These are phyloP conservation scores for Boletus eberwhitei DNA, from an alignment of 768 basidiomycete species.

Conservation along the genomic window DNA sequence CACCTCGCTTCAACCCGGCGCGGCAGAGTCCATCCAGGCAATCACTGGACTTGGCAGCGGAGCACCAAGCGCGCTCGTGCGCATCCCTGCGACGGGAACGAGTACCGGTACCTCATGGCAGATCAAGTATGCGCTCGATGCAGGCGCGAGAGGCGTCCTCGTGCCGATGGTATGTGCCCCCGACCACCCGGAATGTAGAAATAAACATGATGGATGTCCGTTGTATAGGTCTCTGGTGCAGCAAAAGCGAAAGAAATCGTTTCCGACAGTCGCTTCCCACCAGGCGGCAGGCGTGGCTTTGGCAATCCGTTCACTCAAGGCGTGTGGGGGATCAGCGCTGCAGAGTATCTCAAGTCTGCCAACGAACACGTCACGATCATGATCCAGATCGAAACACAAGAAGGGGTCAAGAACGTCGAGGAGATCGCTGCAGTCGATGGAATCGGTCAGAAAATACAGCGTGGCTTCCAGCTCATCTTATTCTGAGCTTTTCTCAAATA, in stretches of 20 bases:
- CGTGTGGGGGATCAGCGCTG: conserved; percentile 49
- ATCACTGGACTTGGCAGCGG: conserved; percentile 43
- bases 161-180: conserved; percentile 57
- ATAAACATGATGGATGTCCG: too few species aligned
- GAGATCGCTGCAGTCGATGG: conserved; percentile 61
- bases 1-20: conserved; percentile 51
- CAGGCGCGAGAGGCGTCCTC: conserved; percentile 60
- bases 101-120: conserved; percentile 60
- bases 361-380: conserved; percentile 55
- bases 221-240: conserved; percentile 47
- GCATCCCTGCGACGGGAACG: conserved; percentile 62
- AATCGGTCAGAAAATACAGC: conserved; percentile 42
- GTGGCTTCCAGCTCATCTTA: neutral
- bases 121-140: conserved; percentile 68
- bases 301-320: conserved; percentile 62
- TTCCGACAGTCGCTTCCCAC: conserved; percentile 59
- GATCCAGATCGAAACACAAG: conserved; percentile 65
- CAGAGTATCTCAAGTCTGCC: conserved; percentile 53
- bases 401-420: conserved; percentile 56
- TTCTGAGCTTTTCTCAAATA: neutral
- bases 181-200: neutral
- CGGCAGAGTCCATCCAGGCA: conserved; percentile 52
- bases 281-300: conserved; percentile 58
- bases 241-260: conserved; percentile 57
- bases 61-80: conserved; percentile 53